Conservation (phyloP, 129 eudicot species). For the Arctium lappa region DNA sequence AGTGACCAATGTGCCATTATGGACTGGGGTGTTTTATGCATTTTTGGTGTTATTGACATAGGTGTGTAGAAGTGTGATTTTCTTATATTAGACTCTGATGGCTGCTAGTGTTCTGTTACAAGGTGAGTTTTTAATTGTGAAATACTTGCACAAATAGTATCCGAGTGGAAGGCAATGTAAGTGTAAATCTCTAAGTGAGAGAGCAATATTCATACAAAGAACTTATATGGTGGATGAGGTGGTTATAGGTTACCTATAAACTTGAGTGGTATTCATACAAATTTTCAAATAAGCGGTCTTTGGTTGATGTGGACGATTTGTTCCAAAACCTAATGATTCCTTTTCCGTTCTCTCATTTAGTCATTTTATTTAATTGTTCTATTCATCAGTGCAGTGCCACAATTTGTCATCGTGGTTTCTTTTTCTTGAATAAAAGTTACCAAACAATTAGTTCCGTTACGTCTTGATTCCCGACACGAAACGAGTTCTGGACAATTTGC, state of each 20-base stretch:
- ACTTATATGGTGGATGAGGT: not conserved
- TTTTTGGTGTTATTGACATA: not conserved
- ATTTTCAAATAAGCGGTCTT: not conserved
- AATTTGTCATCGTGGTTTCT: not conserved
- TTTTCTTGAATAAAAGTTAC: not conserved
- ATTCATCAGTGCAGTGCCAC: not conserved
- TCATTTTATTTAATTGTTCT: not conserved
- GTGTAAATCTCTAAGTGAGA: no score
- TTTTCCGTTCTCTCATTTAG: not conserved
- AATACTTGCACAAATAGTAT: not conserved
- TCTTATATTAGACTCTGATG: not conserved
- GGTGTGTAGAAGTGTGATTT: not conserved
- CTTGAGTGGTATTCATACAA: not conserved
- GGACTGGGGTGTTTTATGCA: not conserved
- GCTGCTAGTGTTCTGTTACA: not conserved
- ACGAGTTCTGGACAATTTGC: not conserved
- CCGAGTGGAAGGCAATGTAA: not conserved
- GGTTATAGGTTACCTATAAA: not conserved
- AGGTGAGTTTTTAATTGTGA: not conserved
- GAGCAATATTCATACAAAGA: not conserved
- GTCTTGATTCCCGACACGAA: not conserved
- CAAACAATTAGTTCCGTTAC: not conserved
- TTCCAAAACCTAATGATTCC: not conserved
- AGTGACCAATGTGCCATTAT: not conserved
- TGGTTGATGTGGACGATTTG: not conserved